phyloP scores from a whole-genome alignment of 75 land plant species.

The Cupressus sempervirens region DNA sequence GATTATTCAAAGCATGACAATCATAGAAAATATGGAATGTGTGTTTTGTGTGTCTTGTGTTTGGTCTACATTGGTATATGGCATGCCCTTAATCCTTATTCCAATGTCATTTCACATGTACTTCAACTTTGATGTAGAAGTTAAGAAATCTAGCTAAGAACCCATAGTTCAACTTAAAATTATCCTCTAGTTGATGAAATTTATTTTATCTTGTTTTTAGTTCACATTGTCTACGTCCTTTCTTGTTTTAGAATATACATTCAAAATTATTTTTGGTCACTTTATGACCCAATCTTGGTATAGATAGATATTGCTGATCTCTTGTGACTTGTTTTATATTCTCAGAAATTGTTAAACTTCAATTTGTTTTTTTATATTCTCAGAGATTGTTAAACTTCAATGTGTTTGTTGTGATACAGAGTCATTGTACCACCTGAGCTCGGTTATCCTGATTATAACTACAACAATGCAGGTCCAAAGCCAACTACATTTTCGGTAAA shows the following conservation, averaged over 20 bases:
- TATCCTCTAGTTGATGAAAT: not conserved
- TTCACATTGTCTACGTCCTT: not conserved
- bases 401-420: slow-evolving; percentile 47
- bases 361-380: too few species aligned
- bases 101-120: not conserved
- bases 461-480: slow-evolving; percentile 75
- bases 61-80: not conserved
- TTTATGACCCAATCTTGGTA: not conserved
- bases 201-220: not conserved
- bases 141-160: not conserved
- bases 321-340: not conserved
- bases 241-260: not conserved
- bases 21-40: not conserved
- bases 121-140: not conserved
- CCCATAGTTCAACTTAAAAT: not conserved
- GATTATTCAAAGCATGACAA: not conserved
- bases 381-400: not conserved
- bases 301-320: not conserved
- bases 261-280: too few species aligned
- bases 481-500: slow-evolving; percentile 95
- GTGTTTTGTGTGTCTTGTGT: not conserved
- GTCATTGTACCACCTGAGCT: slow-evolving; percentile 95
- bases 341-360: not conserved
- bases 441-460: slow-evolving; percentile 93
- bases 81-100: not conserved